Percentiles rank a stretch among this genome's conserved stretches.
Conservation (phyloP, 129 eudicot genomes). For the Solidago caesia region DNA sequence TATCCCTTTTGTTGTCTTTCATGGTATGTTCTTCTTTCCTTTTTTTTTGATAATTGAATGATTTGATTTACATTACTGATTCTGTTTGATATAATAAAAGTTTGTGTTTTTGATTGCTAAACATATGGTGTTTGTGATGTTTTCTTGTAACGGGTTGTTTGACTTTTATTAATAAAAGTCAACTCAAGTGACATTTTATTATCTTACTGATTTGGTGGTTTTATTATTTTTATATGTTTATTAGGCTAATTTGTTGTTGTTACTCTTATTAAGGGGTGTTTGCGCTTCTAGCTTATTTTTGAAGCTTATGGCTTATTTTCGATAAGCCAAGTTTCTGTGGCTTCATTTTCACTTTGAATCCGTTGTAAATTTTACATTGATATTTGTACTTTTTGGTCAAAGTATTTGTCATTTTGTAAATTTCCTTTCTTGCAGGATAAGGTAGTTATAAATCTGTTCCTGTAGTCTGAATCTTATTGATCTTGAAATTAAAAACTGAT, state of each 20-base stretch:
- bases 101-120: background rate
- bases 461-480: slow-evolving; percentile 10
- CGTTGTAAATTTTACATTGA: background rate
- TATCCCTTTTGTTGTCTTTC: slow-evolving; percentile 83
- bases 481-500: slow-evolving; percentile 3
- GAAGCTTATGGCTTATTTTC: too few relatives aligned
- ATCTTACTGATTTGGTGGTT: background rate
- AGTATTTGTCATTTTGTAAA: background rate
- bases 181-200: slow-evolving; percentile 10
- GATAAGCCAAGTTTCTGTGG: too few relatives aligned
- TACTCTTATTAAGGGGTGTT: background rate
- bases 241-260: slow-evolving; percentile 11
- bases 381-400: slow-evolving; percentile 1
- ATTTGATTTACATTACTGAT: background rate
- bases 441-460: background rate
- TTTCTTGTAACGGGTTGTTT: slow-evolving; percentile 1
- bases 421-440: background rate
- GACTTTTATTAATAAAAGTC: background rate
- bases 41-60: background rate
- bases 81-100: too few relatives aligned
- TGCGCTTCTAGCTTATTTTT: too few relatives aligned
- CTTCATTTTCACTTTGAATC: background rate
- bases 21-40: slow-evolving; percentile 45
- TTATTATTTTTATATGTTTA: background rate
- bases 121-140: background rate